Conservation (phyloP, 1,284 basidiomycete genomes). For the Quambalaria eucalypti region DNA sequence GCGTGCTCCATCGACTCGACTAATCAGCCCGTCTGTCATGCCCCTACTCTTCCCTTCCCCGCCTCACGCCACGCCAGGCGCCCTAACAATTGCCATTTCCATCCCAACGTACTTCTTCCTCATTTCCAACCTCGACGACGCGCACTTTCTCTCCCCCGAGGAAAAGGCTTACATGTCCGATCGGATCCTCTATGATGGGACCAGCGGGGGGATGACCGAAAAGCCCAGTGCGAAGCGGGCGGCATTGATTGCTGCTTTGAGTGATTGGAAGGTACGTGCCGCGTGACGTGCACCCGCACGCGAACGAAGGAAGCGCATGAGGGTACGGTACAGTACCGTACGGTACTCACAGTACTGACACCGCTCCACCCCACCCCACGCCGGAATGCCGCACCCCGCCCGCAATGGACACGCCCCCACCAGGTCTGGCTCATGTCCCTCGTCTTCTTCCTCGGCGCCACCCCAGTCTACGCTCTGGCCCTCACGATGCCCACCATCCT, state of each 20-base stretch:
- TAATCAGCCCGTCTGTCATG: too few relatives aligned
- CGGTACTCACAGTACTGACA: too few relatives aligned
- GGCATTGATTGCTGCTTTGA: conserved; percentile 27
- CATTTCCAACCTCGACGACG: conserved; percentile 21
- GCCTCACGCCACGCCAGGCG: too few relatives aligned
- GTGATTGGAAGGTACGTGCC: conserved; percentile 29
- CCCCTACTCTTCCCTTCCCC: too few relatives aligned
- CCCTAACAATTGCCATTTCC: conserved; percentile 50
- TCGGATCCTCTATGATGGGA: conserved; percentile 25
- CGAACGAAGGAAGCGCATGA: too few relatives aligned
- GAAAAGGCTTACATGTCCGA: conserved; percentile 29
- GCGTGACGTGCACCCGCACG: too few relatives aligned
- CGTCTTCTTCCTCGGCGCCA: conserved; percentile 29
- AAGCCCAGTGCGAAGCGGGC: conserved; percentile 27
- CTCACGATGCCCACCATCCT: conserved; percentile 36
- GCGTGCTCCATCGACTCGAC: too few relatives aligned
- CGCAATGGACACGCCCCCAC: too few relatives aligned
- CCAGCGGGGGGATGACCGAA: conserved; percentile 32
- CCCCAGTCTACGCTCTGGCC: conserved; percentile 31
- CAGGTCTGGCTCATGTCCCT: conserved; percentile 6
- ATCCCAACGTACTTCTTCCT: conserved; percentile 38
- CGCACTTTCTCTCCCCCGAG: conserved; percentile 24
- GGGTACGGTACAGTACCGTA: too few relatives aligned
- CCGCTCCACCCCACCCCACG: too few relatives aligned
- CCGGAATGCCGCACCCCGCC: neutral